Conservation (phyloP, 108 stramenopile species). For the Ochromonas danica region DNA sequence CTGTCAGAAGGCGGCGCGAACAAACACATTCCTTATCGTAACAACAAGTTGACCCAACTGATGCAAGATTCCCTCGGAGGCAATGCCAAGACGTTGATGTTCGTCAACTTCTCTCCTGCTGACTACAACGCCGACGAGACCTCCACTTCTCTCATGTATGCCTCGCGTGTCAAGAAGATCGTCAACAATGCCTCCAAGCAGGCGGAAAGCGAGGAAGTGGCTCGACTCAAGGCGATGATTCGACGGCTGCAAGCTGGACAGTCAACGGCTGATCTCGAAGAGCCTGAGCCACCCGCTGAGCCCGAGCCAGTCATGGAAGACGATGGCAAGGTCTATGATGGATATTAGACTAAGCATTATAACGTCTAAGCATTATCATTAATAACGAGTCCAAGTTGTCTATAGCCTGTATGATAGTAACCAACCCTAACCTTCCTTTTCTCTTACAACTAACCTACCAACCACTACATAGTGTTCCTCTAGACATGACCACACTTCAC, state of each 20-base stretch:
- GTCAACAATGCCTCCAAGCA: slow-evolving; percentile 57
- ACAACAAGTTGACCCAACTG: slow-evolving; percentile 63
- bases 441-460: no score
- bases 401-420: no score
- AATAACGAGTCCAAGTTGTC: no score
- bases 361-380: no score
- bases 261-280: slow-evolving; percentile 33
- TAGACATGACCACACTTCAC: no score
- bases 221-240: slow-evolving; percentile 54
- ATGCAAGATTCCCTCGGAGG: slow-evolving; percentile 67
- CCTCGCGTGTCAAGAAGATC: slow-evolving; percentile 58
- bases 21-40: slow-evolving; percentile 56
- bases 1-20: slow-evolving; percentile 37
- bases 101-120: slow-evolving; percentile 64
- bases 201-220: slow-evolving; percentile 49
- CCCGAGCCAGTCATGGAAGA: neutral
- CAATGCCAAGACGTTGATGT: slow-evolving; percentile 62
- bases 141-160: slow-evolving; percentile 41
- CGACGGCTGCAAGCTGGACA: slow-evolving; percentile 47
- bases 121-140: slow-evolving; percentile 67
- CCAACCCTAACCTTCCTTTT: no score
- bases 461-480: no score
- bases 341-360: no score
- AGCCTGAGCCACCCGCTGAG: neutral
- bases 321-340: slow-evolving; percentile 21